Evolutionary conservation across 2,329 filamentous ascomycete species (phyloP).

Genomic region (Metarhizium album): DNA sequence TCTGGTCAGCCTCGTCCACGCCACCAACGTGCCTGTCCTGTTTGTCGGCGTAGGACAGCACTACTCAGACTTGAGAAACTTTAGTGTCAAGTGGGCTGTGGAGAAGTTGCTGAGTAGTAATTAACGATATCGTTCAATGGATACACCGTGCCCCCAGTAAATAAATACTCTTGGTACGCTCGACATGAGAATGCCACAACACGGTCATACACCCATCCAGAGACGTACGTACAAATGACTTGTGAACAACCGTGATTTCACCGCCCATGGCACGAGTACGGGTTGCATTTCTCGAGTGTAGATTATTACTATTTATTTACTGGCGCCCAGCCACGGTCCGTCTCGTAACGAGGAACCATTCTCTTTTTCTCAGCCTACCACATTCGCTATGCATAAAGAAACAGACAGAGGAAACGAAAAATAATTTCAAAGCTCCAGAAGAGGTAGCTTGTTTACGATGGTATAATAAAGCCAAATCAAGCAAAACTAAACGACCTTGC

Average conservation of each 20-base stretch:
- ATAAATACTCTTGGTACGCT: background rate
- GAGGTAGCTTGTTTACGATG: background rate
- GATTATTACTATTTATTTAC: constrained; percentile 16
- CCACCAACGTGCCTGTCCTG: constrained; percentile 88
- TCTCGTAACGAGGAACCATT: constrained; percentile 2
- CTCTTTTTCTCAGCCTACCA: background rate
- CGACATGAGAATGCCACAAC: no score
- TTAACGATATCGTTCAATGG: constrained; percentile 15
- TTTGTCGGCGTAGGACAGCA: constrained; percentile 72
- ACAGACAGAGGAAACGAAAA: constrained; percentile 6
- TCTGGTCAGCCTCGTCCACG: constrained; percentile 92
- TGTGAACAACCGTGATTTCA: background rate
- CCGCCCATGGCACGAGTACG: background rate
- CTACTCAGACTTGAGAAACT: constrained; percentile 57
- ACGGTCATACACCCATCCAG: no score
- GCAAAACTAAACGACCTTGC: background rate
- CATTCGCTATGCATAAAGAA: constrained; percentile 11
- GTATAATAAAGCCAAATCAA: constrained; percentile 4
- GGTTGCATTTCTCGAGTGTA: background rate
- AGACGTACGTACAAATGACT: no score
- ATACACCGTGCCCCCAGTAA: no score
- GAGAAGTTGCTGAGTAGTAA: constrained; percentile 49
- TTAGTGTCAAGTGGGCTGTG: constrained; percentile 60
- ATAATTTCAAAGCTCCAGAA: constrained; percentile 1
- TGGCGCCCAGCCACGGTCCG: background rate